Conservation (phyloP, 495 filamentous ascomycete genomes). For the Trichoderma orchidacearum region DNA sequence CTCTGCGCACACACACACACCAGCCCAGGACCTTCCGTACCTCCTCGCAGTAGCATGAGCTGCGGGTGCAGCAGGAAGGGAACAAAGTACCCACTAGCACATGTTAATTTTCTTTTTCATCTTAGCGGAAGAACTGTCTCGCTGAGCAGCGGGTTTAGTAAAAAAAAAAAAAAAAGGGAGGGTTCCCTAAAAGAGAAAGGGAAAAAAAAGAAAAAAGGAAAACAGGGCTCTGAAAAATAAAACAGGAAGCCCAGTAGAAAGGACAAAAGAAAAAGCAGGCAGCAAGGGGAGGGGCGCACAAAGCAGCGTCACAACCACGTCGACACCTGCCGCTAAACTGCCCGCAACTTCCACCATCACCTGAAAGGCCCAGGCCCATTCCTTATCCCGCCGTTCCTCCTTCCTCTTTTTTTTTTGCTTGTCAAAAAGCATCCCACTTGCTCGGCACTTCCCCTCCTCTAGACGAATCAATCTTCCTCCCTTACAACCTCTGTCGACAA, state of each 20-base stretch:
- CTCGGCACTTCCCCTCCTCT: neutral
- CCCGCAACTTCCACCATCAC: neutral
- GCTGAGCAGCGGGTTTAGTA: neutral
- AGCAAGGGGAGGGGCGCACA: neutral
- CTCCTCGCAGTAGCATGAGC: neutral
- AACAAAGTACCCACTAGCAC: neutral
- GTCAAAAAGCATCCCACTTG: neutral
- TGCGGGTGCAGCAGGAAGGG: neutral
- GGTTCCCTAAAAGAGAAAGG: neutral
- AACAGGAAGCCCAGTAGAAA: neutral
- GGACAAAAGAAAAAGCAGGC: neutral
- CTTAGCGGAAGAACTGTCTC: neutral
- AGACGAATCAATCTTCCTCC: neutral
- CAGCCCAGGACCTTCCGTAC: too few species aligned
- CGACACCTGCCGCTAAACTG: slow-evolving; percentile 1
- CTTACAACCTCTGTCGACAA: neutral
- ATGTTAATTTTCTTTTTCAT: neutral
- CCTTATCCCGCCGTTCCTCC: neutral
- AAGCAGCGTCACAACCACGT: slow-evolving; percentile 1
- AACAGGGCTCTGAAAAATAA: neutral
- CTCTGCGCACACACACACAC: too few species aligned
- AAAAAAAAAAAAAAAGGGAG: neutral
- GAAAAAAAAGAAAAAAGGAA: neutral
- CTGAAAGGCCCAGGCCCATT: neutral
- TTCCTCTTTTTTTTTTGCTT: neutral